Conservation (phyloP, 169 alveolate species). For the Eimeria praecox region DNA sequence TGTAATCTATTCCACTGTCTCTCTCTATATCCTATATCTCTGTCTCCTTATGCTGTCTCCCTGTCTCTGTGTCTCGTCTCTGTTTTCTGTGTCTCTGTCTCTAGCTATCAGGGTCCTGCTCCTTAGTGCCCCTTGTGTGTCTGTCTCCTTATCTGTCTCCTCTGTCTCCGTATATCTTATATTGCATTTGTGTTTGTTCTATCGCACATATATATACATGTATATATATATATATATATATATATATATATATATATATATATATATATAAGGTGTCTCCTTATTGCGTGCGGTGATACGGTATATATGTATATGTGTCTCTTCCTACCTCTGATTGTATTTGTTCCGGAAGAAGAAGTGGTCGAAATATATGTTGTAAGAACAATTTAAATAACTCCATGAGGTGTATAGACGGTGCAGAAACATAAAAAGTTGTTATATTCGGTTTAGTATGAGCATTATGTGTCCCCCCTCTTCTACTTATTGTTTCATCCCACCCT, state of each 20-base stretch:
- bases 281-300: neutral
- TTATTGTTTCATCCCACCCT: slow-evolving; percentile 70
- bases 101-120: too few species aligned
- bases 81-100: too few species aligned
- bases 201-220: too few species aligned
- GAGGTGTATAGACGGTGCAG: slow-evolving; percentile 67
- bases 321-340: slow-evolving; percentile 64
- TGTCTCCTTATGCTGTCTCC: too few species aligned
- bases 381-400: slow-evolving; percentile 53
- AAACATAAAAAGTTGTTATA: slow-evolving; percentile 68
- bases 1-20: too few species aligned
- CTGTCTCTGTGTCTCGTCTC: neutral
- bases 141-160: neutral
- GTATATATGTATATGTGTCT: neutral
- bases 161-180: too few species aligned
- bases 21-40: too few species aligned
- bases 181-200: too few species aligned
- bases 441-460: slow-evolving; percentile 78
- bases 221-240: too few species aligned
- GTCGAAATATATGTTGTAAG: slow-evolving; percentile 62
- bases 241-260: too few species aligned
- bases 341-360: slow-evolving; percentile 62
- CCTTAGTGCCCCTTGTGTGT: neutral
- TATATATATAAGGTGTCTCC: neutral
- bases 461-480: slow-evolving; percentile 56